A percentile compares a stretch with the other conserved stretches of the same genome.
phyloP scores from a whole-genome alignment of 1,284 basidiomycete genomes.

The Schizophyllum commune region DNA sequence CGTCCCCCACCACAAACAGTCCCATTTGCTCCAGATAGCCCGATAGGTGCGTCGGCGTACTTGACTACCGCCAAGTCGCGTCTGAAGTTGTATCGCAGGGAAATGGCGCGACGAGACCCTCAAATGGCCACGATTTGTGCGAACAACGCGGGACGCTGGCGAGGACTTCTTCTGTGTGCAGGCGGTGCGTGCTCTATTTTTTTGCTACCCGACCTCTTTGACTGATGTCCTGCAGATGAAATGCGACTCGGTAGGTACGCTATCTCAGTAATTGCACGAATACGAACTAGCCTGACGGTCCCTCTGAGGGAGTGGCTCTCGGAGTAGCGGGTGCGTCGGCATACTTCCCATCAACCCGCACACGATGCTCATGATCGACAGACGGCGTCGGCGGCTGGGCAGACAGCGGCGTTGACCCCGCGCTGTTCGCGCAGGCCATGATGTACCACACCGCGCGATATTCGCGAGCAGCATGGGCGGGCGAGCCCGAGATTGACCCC shows the following conservation, averaged over 20 bases:
- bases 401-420: slow-evolving; percentile 78
- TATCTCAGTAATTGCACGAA: slow-evolving; percentile 12
- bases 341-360: slow-evolving; percentile 59
- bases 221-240: slow-evolving; percentile 47
- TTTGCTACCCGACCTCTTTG: slow-evolving; percentile 1
- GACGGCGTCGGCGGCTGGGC: slow-evolving; percentile 48
- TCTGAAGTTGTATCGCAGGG: not conserved
- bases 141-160: slow-evolving; percentile 42
- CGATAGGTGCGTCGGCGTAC: not conserved
- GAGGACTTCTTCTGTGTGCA: slow-evolving; percentile 80
- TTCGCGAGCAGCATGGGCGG: slow-evolving; percentile 65
- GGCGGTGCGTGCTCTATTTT: slow-evolving; percentile 40
- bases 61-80: not conserved
- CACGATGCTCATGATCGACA: not conserved
- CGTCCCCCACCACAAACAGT: not conserved
- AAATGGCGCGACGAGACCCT: not conserved
- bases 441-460: slow-evolving; percentile 64
- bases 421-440: slow-evolving; percentile 50
- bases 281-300: slow-evolving; percentile 14
- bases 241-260: slow-evolving; percentile 61
- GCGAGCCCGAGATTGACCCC: slow-evolving; percentile 77
- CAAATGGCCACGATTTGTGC: slow-evolving; percentile 3
- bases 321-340: slow-evolving; percentile 40
- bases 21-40: not conserved
- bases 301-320: slow-evolving; percentile 35